Conservation (phyloP, 306 rosid genomes). For the Castanospermum australe region DNA sequence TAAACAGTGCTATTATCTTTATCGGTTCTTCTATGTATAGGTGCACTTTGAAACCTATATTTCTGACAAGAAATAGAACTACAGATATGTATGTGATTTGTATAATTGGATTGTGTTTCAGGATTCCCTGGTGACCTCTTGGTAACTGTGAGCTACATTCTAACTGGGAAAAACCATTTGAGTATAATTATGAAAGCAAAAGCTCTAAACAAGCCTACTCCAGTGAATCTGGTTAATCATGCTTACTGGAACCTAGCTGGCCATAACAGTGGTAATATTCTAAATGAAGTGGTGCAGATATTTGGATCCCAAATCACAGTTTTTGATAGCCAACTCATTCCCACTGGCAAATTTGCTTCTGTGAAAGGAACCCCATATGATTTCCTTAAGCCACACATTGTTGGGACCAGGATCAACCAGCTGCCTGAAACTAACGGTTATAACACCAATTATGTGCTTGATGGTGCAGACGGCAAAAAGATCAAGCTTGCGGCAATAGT, state of each 20-base stretch:
- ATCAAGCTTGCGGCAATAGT: constrained; percentile 46
- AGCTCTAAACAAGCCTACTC: constrained; percentile 83
- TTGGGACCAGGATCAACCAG: constrained; percentile 67
- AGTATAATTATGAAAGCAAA: constrained; percentile 57
- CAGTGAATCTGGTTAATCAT: constrained; percentile 81
- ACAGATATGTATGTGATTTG: not conserved
- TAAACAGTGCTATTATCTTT: not conserved
- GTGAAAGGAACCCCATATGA: constrained; percentile 78
- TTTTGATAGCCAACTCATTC: constrained; percentile 63
- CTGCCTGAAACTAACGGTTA: constrained; percentile 53
- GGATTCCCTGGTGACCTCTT: constrained; percentile 88
- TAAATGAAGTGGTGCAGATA: constrained; percentile 55
- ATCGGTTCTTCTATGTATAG: too few species aligned
- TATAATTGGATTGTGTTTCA: constrained; percentile 19
- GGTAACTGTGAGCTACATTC: constrained; percentile 58
- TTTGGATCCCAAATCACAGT: constrained; percentile 66
- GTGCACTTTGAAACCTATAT: too few species aligned
- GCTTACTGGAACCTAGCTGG: constrained; percentile 86
- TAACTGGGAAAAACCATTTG: constrained; percentile 45
- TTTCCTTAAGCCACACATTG: constrained; percentile 55
- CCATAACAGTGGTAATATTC: constrained; percentile 73
- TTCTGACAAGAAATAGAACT: not conserved
- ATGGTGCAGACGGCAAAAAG: constrained; percentile 30
- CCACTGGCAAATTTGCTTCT: constrained; percentile 64
- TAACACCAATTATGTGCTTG: constrained; percentile 75